Evolutionary conservation across 1,139 yeast genomes (phyloP).

Genomic region (Cylindricascospora bacillispora): DNA sequence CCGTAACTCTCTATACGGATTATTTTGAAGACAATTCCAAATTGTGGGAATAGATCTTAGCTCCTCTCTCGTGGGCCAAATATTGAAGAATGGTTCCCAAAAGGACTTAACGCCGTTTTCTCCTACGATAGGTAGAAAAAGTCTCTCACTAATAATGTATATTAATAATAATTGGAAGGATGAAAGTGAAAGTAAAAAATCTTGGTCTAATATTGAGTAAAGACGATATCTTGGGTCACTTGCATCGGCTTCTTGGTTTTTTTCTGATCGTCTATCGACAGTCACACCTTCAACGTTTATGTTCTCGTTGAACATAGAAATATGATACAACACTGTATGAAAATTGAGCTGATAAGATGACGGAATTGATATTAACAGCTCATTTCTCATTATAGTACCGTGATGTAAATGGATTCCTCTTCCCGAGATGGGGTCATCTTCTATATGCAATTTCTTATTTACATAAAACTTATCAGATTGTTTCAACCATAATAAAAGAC

Average conservation of each 20-base stretch:
- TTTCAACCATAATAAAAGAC: constrained; percentile 15
- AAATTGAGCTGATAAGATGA: constrained; percentile 48
- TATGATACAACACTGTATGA: constrained; percentile 38
- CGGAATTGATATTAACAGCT: constrained; percentile 43
- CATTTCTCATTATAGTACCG: constrained; percentile 27
- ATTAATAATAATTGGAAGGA: constrained; percentile 34
- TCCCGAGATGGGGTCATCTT: constrained; percentile 36
- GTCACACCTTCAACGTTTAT: constrained; percentile 16
- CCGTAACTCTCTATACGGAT: constrained; percentile 7
- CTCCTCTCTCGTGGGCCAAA: constrained; percentile 42
- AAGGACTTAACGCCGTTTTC: constrained; percentile 31
- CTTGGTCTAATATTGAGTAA: constrained; percentile 17
- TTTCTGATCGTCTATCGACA: no score
- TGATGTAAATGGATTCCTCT: constrained; percentile 44
- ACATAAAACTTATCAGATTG: constrained; percentile 11
- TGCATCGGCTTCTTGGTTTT: constrained; percentile 9
- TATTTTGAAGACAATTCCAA: constrained; percentile 28
- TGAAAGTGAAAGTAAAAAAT: constrained; percentile 15
- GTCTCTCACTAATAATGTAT: constrained; percentile 37
- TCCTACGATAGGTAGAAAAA: constrained; percentile 22
- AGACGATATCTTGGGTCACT: constrained; percentile 22
- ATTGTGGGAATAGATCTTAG: constrained; percentile 38
- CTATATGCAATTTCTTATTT: constrained; percentile 17
- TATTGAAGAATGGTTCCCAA: constrained; percentile 53
- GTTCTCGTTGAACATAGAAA: constrained; percentile 26